These are phyloP conservation scores for Diplodia intermedia DNA, from an alignment of 2,329 filamentous ascomycete species.

Conservation along the genomic window DNA sequence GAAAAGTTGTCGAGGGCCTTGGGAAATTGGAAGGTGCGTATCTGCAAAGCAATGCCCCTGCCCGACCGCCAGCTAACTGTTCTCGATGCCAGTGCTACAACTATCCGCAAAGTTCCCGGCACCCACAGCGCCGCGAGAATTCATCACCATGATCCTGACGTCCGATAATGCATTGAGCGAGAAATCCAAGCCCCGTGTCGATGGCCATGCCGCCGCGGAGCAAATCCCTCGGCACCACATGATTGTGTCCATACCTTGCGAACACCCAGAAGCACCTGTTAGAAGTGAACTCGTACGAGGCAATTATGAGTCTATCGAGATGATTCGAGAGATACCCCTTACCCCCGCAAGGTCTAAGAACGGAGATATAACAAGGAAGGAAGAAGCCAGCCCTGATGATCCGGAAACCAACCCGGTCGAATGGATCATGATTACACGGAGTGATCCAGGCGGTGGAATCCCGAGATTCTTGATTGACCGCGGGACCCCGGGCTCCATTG, in stretches of 20 bases:
- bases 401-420: conserved; percentile 72
- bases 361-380: conserved; percentile 42
- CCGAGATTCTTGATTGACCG: conserved; percentile 91
- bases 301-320: conserved; percentile 88
- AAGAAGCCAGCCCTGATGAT: conserved; percentile 45
- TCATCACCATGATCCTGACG: conserved; percentile 78
- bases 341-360: conserved; percentile 50
- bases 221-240: conserved; percentile 73
- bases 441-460: conserved; percentile 86
- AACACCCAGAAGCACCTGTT: conserved; percentile 74
- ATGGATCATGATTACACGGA: conserved; percentile 92
- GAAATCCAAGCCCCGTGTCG: conserved; percentile 46
- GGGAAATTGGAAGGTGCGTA: conserved; percentile 68
- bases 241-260: conserved; percentile 84
- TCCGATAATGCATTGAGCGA: conserved; percentile 62
- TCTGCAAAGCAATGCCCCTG: background rate
- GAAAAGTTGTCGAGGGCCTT: conserved; percentile 63
- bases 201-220: conserved; percentile 42
- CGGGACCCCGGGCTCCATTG: conserved; percentile 81
- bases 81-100: conserved; percentile 70
- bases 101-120: conserved; percentile 89
- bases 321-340: conserved; percentile 81
- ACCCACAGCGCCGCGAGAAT: conserved; percentile 86
- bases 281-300: conserved; percentile 80
- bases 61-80: background rate